A percentile compares a stretch with the other conserved stretches of the same genome.
phyloP scores from a whole-genome alignment of 192 early-diverging fungal genomes.

The Rhizophagus sp. region DNA sequence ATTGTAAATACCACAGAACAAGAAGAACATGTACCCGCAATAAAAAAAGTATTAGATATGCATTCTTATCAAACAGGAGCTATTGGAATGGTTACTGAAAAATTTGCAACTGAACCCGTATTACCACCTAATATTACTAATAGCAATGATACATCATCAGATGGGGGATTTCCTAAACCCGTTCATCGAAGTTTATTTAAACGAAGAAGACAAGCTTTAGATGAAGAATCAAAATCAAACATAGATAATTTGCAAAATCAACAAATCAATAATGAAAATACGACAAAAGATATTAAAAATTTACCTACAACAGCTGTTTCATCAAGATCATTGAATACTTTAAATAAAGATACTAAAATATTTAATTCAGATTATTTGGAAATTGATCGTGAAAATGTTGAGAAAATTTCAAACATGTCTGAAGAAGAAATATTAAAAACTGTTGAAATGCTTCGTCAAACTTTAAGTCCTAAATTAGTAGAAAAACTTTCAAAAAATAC shows the following conservation, averaged over 20 bases:
- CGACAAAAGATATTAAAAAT: neutral
- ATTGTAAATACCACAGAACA: conserved; percentile 1
- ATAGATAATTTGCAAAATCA: neutral
- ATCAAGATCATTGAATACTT: neutral
- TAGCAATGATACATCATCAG: neutral
- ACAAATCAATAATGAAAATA: neutral
- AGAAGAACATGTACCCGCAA: conserved; percentile 20
- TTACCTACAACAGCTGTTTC: neutral
- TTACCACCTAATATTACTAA: neutral
- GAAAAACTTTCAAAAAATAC: conserved; percentile 56
- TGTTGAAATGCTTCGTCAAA: conserved; percentile 61
- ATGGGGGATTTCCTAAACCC: neutral
- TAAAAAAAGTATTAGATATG: conserved; percentile 22
- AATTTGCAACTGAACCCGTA: neutral
- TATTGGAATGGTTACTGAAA: neutral
- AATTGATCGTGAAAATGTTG: conserved; percentile 56
- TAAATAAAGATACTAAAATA: neutral
- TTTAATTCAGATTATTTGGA: conserved; percentile 38
- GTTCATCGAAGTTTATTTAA: conserved; percentile 27
- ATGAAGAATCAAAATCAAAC: conserved; percentile 33
- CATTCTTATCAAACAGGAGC: conserved; percentile 5
- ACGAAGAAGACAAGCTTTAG: conserved; percentile 12
- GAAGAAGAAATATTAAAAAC: conserved; percentile 70
- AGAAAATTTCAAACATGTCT: conserved; percentile 64
- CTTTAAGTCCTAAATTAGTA: conserved; percentile 65